phyloP scores from a whole-genome alignment of 1,139 yeast species.

The Protomyces lactucae-debilis region DNA sequence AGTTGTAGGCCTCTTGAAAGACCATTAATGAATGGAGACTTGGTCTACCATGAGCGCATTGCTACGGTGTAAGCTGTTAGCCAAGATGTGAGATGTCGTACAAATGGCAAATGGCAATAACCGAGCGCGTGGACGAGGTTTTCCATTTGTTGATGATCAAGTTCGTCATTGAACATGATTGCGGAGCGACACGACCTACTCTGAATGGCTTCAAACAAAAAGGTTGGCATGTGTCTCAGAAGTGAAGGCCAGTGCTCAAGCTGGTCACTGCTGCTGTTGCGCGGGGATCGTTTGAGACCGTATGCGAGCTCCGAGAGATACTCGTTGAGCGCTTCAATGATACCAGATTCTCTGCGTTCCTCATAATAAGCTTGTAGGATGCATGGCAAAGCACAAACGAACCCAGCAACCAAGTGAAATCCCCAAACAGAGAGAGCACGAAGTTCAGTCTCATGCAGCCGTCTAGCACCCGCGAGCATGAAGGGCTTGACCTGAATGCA shows the following conservation, averaged over 20 bases:
- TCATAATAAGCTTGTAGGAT: not conserved
- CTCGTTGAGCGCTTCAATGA: not conserved
- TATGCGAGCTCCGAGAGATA: not conserved
- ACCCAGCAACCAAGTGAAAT: not conserved
- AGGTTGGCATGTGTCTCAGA: not conserved
- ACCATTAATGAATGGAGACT: not conserved
- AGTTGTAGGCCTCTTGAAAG: no score
- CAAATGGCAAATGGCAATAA: not conserved
- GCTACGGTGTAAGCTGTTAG: not conserved
- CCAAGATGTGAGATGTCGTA: no score
- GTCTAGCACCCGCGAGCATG: not conserved
- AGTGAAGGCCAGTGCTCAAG: not conserved
- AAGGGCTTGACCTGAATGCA: not conserved
- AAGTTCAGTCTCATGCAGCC: not conserved
- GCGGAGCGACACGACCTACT: not conserved
- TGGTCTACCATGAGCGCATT: conserved; percentile 8
- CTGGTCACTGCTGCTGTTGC: not conserved
- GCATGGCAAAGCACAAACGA: not conserved
- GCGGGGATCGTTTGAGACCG: not conserved
- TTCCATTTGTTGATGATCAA: not conserved
- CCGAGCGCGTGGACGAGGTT: not conserved
- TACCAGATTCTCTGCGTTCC: not conserved
- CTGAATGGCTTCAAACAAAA: not conserved
- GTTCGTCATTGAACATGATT: conserved; percentile 5
- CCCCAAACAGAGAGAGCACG: not conserved